phyloP scores from a whole-genome alignment of 768 basidiomycete genomes.

The Mycena venus region DNA sequence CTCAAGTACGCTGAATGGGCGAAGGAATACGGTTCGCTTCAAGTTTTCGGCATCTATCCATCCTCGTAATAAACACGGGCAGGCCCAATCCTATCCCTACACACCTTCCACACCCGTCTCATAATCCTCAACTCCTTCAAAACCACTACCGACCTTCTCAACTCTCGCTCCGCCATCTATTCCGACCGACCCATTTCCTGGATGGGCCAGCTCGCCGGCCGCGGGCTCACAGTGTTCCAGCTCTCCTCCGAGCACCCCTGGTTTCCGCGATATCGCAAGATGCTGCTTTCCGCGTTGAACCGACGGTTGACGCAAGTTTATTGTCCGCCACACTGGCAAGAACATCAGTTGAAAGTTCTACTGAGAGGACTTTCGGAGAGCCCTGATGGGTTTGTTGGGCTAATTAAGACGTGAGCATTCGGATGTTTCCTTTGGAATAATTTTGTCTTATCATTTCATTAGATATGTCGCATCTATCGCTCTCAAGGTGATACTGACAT shows the following conservation, averaged over 20 bases:
- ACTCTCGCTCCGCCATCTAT: slow-evolving; percentile 61
- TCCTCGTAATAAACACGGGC: neutral
- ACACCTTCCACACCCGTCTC: slow-evolving; percentile 51
- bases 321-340: slow-evolving; percentile 44
- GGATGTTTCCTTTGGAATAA: slow-evolving; percentile 26
- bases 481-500: neutral
- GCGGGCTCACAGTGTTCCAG: slow-evolving; percentile 46
- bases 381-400: slow-evolving; percentile 38
- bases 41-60: neutral
- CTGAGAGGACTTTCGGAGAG: slow-evolving; percentile 43
- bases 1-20: slow-evolving; percentile 37
- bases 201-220: slow-evolving; percentile 49
- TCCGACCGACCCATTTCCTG: slow-evolving; percentile 58
- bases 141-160: slow-evolving; percentile 60
- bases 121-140: slow-evolving; percentile 62
- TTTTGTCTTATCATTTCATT: slow-evolving; percentile 38
- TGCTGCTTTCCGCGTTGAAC: slow-evolving; percentile 54
- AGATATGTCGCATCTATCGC: slow-evolving; percentile 39
- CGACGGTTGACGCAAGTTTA: slow-evolving; percentile 49
- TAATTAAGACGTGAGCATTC: neutral
- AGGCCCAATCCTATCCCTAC: slow-evolving; percentile 59
- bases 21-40: slow-evolving; percentile 30
- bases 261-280: slow-evolving; percentile 50
- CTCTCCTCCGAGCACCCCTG: slow-evolving; percentile 47
- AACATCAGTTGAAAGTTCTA: slow-evolving; percentile 44